Percentiles rank a stretch among this genome's conserved stretches.
Evolutionary conservation across 176 grass and related monocot genomes (phyloP).

Genomic region (Zoysia pacifica): DNA sequence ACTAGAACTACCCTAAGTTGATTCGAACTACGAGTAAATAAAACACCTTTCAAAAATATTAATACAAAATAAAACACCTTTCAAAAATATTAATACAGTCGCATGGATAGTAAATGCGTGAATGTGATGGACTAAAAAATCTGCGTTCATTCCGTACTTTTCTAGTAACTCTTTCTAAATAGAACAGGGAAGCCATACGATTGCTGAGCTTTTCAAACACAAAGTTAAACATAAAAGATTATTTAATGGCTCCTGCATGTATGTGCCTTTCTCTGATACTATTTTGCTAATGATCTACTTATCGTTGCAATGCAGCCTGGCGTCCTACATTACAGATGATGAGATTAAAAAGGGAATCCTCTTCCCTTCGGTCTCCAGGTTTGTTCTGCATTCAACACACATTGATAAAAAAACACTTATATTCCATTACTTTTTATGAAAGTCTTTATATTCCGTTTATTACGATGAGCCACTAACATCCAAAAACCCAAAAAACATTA

Average conservation of each 20-base stretch:
- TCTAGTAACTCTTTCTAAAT: not conserved
- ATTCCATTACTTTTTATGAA: no score
- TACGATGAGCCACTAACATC: not conserved
- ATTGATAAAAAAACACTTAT: not conserved
- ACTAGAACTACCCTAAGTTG: not conserved
- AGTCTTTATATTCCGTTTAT: not conserved
- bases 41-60: no score
- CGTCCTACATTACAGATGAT: constrained; percentile 92
- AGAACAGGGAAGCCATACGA: not conserved
- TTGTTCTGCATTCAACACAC: constrained; percentile 21
- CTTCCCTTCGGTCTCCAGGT: constrained; percentile 87
- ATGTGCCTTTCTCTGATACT: not conserved
- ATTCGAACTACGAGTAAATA: not conserved
- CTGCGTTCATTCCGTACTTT: not conserved
- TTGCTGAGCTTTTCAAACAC: not conserved
- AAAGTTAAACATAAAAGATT: not conserved
- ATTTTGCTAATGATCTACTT: constrained; percentile 17
- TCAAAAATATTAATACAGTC: no score
- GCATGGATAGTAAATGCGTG: no score
- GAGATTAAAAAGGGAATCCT: constrained; percentile 83
- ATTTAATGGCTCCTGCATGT: not conserved
- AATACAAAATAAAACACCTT: no score
- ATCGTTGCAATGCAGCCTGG: constrained; percentile 60
- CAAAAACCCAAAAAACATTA: constrained; percentile 18
- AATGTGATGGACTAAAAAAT: no score